phyloP scores from a whole-genome alignment of 768 basidiomycete species.

The Boletus subparvulus region DNA sequence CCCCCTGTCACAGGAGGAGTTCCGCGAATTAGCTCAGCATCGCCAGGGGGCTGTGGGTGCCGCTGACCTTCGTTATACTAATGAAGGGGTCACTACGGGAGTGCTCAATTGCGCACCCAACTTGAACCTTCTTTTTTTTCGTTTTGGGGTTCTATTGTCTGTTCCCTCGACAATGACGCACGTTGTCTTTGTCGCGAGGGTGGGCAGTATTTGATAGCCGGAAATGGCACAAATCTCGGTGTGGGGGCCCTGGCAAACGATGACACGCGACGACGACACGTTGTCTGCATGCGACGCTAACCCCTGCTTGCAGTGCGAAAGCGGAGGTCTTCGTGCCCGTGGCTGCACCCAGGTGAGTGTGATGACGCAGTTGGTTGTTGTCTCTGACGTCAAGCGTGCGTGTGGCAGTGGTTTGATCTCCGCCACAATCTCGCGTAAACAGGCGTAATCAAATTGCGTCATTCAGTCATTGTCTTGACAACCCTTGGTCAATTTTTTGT shows the following conservation, averaged over 20 bases:
- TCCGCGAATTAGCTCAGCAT: not conserved
- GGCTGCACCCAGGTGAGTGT: slow-evolving; percentile 75
- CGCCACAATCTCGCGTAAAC: slow-evolving; percentile 53
- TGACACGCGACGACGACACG: slow-evolving; percentile 15
- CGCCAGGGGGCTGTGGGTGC: slow-evolving; percentile 7
- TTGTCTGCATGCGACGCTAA: slow-evolving; percentile 16
- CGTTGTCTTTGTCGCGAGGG: slow-evolving; percentile 2
- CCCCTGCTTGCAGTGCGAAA: slow-evolving; percentile 45
- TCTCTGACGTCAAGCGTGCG: slow-evolving; percentile 30
- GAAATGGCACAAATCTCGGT: slow-evolving; percentile 7
- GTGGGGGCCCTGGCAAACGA: slow-evolving; percentile 5
- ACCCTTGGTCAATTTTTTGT: slow-evolving; percentile 13
- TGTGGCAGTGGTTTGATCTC: slow-evolving; percentile 55
- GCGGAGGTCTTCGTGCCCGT: slow-evolving; percentile 90
- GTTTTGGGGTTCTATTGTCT: not conserved
- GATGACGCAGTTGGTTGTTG: slow-evolving; percentile 23
- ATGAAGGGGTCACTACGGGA: slow-evolving; percentile 15
- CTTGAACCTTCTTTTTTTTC: not conserved
- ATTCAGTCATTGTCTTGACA: slow-evolving; percentile 34
- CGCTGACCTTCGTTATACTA: not conserved
- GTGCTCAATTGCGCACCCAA: not conserved
- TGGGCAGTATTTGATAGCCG: slow-evolving; percentile 13
- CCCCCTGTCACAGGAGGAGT: not conserved
- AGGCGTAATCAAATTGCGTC: slow-evolving; percentile 33
- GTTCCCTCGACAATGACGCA: not conserved